Percentiles rank a stretch among this genome's conserved stretches.
These are phyloP conservation scores for Tilletia horrida DNA, from an alignment of 1,284 basidiomycete genomes.

Conservation along the genomic window DNA sequence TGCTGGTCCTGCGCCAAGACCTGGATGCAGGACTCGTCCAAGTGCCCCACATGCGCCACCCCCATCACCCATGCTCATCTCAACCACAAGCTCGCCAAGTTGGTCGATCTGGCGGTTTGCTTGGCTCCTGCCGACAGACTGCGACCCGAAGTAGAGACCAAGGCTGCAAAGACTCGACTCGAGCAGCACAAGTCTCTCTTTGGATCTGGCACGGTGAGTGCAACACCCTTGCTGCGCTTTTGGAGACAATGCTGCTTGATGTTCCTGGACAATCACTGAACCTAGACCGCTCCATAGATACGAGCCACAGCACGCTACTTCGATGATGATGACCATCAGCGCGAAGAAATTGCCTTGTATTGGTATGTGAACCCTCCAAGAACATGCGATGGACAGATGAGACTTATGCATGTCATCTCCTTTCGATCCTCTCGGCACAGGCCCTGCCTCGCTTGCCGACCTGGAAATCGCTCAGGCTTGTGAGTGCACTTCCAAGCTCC, in stretches of 20 bases:
- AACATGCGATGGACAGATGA: background rate
- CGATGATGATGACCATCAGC: background rate
- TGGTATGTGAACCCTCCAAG: background rate
- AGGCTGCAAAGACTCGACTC: slow-evolving; percentile 3
- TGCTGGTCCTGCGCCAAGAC: slow-evolving; percentile 12
- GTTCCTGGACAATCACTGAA: no score
- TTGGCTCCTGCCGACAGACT: background rate
- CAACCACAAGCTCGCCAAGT: slow-evolving; percentile 16
- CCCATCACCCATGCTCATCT: slow-evolving; percentile 10
- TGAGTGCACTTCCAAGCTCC: no score
- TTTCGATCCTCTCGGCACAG: background rate
- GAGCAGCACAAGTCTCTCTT: background rate
- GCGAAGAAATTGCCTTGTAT: background rate
- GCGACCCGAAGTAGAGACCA: background rate
- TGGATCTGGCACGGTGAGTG: slow-evolving; percentile 12
- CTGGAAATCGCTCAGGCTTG: slow-evolving; percentile 12
- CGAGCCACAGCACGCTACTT: background rate
- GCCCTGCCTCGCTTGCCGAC: slow-evolving; percentile 12
- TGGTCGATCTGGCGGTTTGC: background rate
- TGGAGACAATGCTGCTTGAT: background rate
- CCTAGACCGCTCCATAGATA: background rate
- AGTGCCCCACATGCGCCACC: slow-evolving; percentile 11
- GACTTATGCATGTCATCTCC: background rate
- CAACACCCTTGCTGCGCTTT: background rate
- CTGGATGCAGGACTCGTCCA: slow-evolving; percentile 14